phyloP scores from a whole-genome alignment of 2,329 filamentous ascomycete species.

The Boeremia exigua region DNA sequence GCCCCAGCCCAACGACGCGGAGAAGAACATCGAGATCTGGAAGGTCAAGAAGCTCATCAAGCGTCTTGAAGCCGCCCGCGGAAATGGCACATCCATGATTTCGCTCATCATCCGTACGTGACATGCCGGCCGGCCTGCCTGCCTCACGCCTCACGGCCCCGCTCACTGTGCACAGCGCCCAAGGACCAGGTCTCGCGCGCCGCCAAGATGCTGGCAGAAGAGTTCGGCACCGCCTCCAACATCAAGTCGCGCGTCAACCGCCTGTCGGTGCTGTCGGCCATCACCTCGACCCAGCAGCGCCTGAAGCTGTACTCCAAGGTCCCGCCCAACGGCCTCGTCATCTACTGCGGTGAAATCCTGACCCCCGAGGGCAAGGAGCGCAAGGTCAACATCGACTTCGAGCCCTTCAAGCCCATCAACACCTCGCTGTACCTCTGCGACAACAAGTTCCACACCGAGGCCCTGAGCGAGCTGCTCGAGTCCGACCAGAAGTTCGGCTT shows the following conservation, averaged over 20 bases:
- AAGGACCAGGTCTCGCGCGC: conserved; percentile 97
- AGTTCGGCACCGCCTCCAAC: conserved; percentile 98
- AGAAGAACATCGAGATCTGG: conserved; percentile 95
- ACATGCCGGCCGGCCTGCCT: no score
- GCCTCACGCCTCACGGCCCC: conserved; percentile 9
- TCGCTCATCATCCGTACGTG: conserved; percentile 96
- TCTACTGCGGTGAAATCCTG: conserved; percentile 99
- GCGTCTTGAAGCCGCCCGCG: conserved; percentile 92
- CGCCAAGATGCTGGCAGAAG: conserved; percentile 99
- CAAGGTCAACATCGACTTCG: conserved; percentile 99
- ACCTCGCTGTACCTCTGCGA: conserved; percentile 99
- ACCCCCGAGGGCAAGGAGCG: conserved; percentile 97
- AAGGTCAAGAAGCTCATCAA: conserved; percentile 99
- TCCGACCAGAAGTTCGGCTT: conserved; percentile 99
- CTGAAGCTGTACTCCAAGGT: conserved; percentile 99
- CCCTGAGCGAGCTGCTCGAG: conserved; percentile 93
- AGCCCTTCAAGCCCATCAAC: conserved; percentile 99
- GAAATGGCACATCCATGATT: conserved; percentile 99
- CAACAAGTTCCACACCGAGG: conserved; percentile 99
- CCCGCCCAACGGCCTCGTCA: conserved; percentile 93
- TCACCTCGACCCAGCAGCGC: conserved; percentile 98
- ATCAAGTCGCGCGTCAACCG: conserved; percentile 99
- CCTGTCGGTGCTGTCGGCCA: conserved; percentile 95
- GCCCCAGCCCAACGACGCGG: conserved; percentile 82
- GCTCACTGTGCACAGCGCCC: conserved; percentile 67